These are phyloP conservation scores for Ascochyta pisi DNA, from an alignment of 2,329 filamentous ascomycete species.

Conservation along the genomic window DNA sequence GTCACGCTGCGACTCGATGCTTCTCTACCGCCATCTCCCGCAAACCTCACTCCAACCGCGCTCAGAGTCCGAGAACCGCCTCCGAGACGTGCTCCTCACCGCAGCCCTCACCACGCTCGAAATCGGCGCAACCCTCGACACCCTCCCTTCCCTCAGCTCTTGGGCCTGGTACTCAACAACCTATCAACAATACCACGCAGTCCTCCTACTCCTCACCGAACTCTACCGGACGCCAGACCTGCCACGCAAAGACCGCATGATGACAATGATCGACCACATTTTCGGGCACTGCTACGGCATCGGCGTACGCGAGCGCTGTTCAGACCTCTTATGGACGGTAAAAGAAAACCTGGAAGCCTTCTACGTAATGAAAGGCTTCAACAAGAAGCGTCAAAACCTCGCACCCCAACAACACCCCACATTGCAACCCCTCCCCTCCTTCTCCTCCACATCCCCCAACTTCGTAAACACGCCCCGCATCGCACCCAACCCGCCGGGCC, in stretches of 20 bases:
- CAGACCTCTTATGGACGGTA: slow-evolving; percentile 45
- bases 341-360: slow-evolving; percentile 50
- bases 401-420: slow-evolving; percentile 40
- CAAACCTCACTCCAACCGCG: slow-evolving; percentile 44
- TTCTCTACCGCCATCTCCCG: slow-evolving; percentile 48
- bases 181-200: slow-evolving; percentile 49
- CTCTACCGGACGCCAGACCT: slow-evolving; percentile 48
- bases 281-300: slow-evolving; percentile 50
- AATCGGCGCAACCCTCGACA: slow-evolving; percentile 49
- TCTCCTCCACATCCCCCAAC: slow-evolving; percentile 15
- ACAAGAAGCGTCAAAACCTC: slow-evolving; percentile 34
- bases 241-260: slow-evolving; percentile 45
- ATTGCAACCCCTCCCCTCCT: slow-evolving; percentile 30
- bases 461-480: slow-evolving; percentile 3
- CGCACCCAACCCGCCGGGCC: slow-evolving; percentile 17
- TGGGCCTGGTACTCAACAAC: slow-evolving; percentile 50
- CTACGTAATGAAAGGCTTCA: slow-evolving; percentile 49
- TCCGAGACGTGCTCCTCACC: slow-evolving; percentile 47
- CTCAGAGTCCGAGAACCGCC: slow-evolving; percentile 46
- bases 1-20: slow-evolving; percentile 50
- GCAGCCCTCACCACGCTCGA: slow-evolving; percentile 47
- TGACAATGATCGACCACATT: slow-evolving; percentile 49
- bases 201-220: slow-evolving; percentile 47
- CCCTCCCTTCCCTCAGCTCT: slow-evolving; percentile 41
- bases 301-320: slow-evolving; percentile 44